Conservation (phyloP, 2,329 filamentous ascomycete species). For the Aspergillus sp. region DNA sequence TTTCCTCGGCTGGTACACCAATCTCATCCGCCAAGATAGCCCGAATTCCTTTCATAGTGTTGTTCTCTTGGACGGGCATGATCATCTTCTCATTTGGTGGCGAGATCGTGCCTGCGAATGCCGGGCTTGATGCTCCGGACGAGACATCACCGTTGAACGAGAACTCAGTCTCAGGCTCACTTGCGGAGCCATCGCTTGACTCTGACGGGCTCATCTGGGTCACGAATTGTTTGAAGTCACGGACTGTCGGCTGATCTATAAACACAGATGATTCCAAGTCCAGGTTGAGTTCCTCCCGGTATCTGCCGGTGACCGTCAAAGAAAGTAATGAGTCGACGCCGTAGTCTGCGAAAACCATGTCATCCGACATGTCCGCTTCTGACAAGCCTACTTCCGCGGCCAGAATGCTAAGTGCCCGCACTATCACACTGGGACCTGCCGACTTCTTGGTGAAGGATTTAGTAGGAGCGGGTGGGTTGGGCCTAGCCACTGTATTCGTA, state of each 20-base stretch:
- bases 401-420: slow-evolving; percentile 45
- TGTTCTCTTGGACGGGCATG: slow-evolving; percentile 30
- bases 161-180: slow-evolving; percentile 36
- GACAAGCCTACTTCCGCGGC: slow-evolving; percentile 59
- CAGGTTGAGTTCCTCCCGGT: slow-evolving; percentile 64
- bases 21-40: slow-evolving; percentile 50
- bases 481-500: slow-evolving; percentile 28
- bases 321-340: slow-evolving; percentile 67
- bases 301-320: slow-evolving; percentile 64
- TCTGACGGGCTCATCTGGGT: slow-evolving; percentile 38
- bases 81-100: slow-evolving; percentile 34
- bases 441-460: slow-evolving; percentile 31
- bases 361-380: slow-evolving; percentile 62
- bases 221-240: slow-evolving; percentile 64
- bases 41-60: slow-evolving; percentile 46
- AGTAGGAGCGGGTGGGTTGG: slow-evolving; percentile 32
- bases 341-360: slow-evolving; percentile 64
- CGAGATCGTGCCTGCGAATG: slow-evolving; percentile 37
- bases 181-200: slow-evolving; percentile 34
- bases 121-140: slow-evolving; percentile 38
- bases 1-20: slow-evolving; percentile 46
- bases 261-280: slow-evolving; percentile 64
- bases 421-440: slow-evolving; percentile 35
- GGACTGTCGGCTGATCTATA: slow-evolving; percentile 63
- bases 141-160: slow-evolving; percentile 30